A percentile compares a stretch with the other conserved stretches of the same genome.
phyloP scores from a whole-genome alignment of 2,329 filamentous ascomycete species.

The Kalaharituber pfeilii region DNA sequence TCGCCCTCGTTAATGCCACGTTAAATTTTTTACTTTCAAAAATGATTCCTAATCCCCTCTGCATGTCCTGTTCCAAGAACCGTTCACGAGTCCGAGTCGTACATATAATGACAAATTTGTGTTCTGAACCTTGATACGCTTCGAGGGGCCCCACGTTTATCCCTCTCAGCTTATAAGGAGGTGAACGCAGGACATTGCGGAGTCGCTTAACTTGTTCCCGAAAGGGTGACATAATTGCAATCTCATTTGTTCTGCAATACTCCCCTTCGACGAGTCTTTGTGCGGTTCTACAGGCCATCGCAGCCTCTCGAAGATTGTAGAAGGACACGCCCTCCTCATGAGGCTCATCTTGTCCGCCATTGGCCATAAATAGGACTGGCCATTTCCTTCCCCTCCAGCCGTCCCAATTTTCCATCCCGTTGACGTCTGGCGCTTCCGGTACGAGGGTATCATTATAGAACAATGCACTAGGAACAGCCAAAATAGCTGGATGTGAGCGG shows the following conservation, averaged over 20 bases:
- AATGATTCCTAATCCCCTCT: slow-evolving; percentile 27
- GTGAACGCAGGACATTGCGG: slow-evolving; percentile 26
- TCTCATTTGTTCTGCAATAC: slow-evolving; percentile 25
- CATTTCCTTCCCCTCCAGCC: slow-evolving; percentile 28
- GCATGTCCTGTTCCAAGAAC: slow-evolving; percentile 25
- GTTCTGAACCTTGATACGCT: slow-evolving; percentile 33
- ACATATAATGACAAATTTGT: slow-evolving; percentile 30
- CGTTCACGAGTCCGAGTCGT: slow-evolving; percentile 27
- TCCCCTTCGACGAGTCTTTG: slow-evolving; percentile 21
- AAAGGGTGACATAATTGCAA: slow-evolving; percentile 32
- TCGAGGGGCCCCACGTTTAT: slow-evolving; percentile 33
- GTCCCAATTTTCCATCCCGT: slow-evolving; percentile 23
- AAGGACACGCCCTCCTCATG: slow-evolving; percentile 29
- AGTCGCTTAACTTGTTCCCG: slow-evolving; percentile 30
- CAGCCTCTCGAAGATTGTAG: slow-evolving; percentile 22
- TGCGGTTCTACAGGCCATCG: slow-evolving; percentile 24
- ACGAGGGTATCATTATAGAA: slow-evolving; percentile 33
- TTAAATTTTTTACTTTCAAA: slow-evolving; percentile 29
- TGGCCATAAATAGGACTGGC: slow-evolving; percentile 30
- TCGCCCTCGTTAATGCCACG: slow-evolving; percentile 31
- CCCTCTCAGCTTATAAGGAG: slow-evolving; percentile 23
- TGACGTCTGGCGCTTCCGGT: slow-evolving; percentile 26
- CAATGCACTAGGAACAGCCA: slow-evolving; percentile 28
- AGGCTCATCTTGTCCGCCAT: slow-evolving; percentile 28
- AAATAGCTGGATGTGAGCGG: slow-evolving; percentile 32